Evolutionary conservation across 148 eudicot genomes (phyloP).

Genomic region (Arbutus unedo): DNA sequence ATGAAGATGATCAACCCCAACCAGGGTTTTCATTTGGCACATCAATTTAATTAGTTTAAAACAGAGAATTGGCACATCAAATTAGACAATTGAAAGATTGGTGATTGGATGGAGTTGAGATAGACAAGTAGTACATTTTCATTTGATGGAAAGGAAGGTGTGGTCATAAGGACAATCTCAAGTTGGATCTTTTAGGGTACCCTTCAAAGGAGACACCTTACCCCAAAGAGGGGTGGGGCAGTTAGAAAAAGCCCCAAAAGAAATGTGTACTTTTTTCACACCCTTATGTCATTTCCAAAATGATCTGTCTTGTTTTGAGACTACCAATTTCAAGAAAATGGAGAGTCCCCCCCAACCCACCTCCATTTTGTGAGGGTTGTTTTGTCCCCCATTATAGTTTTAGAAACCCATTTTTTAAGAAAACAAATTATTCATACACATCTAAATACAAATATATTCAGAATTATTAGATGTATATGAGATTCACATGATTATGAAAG

Average conservation of each 20-base stretch:
- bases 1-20: background rate
- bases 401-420: too few species aligned
- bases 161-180: constrained; percentile 13
- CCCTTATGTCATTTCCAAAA: background rate
- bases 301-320: constrained; percentile 14
- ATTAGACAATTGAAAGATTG: background rate
- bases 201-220: background rate
- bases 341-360: background rate
- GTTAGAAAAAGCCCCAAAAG: constrained; percentile 3
- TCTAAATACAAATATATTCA: too few species aligned
- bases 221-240: background rate
- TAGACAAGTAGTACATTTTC: background rate
- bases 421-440: too few species aligned
- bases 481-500: too few species aligned
- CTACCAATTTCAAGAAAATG: constrained; percentile 24
- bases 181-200: constrained; percentile 10
- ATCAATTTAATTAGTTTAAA: background rate
- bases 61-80: background rate
- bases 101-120: background rate
- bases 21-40: background rate
- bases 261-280: background rate
- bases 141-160: background rate
- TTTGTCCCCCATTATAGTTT: constrained; percentile 19
- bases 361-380: constrained; percentile 16
- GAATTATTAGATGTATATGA: too few species aligned